Conservation (phyloP, 2,329 filamentous ascomycete species). For the Penicillium sp. region DNA sequence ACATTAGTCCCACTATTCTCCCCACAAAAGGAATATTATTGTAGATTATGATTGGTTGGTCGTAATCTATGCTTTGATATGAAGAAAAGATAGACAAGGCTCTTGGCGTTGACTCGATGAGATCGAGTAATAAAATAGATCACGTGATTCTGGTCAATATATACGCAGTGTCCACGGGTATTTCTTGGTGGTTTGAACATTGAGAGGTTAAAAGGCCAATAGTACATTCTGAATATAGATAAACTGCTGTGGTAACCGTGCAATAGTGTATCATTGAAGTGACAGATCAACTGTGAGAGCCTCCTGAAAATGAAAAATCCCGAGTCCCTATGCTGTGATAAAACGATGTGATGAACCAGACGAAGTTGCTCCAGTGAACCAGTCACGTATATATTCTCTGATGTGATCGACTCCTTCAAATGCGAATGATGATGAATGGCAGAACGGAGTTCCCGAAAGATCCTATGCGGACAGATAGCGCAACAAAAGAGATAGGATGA, state of each 20-base stretch:
- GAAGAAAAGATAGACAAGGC: slow-evolving; percentile 7
- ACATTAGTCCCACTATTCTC: not conserved
- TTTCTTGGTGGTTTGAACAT: no score
- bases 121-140: slow-evolving; percentile 33
- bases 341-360: not conserved
- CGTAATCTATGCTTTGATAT: slow-evolving; percentile 25
- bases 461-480: slow-evolving; percentile 3
- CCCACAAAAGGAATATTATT: not conserved
- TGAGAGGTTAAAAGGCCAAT: not conserved
- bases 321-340: slow-evolving; percentile 4
- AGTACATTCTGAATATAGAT: not conserved
- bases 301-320: slow-evolving; percentile 1
- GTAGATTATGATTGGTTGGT: slow-evolving; percentile 10
- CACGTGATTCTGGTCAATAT: not conserved
- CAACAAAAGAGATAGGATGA: slow-evolving; percentile 11
- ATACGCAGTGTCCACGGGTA: no score
- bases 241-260: not conserved
- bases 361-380: slow-evolving; percentile 21
- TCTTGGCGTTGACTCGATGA: slow-evolving; percentile 32
- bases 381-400: slow-evolving; percentile 19
- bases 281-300: slow-evolving; percentile 6
- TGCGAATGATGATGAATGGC: slow-evolving; percentile 2
- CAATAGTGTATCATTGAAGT: not conserved
- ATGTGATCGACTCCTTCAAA: not conserved
- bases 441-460: slow-evolving; percentile 3